These are phyloP conservation scores for Aspergillus leporis DNA, from an alignment of 495 filamentous ascomycete genomes.

Conservation along the genomic window DNA sequence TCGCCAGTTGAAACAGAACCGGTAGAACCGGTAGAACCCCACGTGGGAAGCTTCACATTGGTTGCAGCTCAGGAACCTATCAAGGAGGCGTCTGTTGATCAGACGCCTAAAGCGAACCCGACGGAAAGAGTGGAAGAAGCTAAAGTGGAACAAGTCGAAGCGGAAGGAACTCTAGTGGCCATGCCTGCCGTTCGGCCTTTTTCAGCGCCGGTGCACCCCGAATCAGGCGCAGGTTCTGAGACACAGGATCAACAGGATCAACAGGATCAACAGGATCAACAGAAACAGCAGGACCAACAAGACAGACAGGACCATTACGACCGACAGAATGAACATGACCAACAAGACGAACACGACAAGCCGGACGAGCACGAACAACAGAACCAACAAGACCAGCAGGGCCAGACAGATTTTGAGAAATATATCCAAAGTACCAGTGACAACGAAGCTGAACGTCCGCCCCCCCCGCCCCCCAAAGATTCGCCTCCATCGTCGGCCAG, in stretches of 20 bases:
- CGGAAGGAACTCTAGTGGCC: conserved; percentile 20
- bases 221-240: conserved; percentile 13
- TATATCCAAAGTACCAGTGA: conserved; percentile 46
- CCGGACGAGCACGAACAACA: not conserved
- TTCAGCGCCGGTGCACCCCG: conserved; percentile 26
- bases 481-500: conserved; percentile 33
- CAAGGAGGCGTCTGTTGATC: not conserved
- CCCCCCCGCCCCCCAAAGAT: conserved; percentile 42
- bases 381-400: conserved; percentile 3
- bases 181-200: conserved; percentile 36
- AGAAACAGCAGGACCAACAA: too few relatives aligned
- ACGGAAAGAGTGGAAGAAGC: conserved; percentile 10
- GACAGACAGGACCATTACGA: conserved; percentile 15
- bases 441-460: conserved; percentile 33
- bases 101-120: not conserved
- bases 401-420: conserved; percentile 47
- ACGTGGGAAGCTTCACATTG: not conserved
- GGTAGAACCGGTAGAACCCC: not conserved
- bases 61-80: not conserved
- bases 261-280: conserved; percentile 27
- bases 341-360: not conserved
- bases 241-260: not conserved
- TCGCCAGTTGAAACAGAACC: conserved; percentile 1
- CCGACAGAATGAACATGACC: too few relatives aligned
- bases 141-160: conserved; percentile 8